These are phyloP conservation scores for Suillus cothurnatus DNA, from an alignment of 768 basidiomycete genomes.

Conservation along the genomic window DNA sequence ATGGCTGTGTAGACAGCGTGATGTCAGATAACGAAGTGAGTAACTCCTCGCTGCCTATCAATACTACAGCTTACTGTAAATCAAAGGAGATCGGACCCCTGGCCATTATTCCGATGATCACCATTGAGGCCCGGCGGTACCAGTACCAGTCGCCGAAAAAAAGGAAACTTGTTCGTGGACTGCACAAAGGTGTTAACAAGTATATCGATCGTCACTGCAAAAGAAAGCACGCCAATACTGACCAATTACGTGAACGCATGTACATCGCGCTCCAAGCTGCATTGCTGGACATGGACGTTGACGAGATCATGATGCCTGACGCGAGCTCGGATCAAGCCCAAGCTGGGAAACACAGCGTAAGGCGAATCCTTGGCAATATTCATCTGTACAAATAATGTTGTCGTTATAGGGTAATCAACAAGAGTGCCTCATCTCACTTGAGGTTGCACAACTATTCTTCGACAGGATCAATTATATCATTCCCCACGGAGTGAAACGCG, in stretches of 20 bases:
- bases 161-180: background rate
- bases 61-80: too few species aligned
- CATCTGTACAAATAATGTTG: background rate
- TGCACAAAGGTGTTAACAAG: background rate
- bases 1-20: too few species aligned
- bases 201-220: background rate
- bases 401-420: background rate
- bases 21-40: too few species aligned
- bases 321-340: background rate
- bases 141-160: background rate
- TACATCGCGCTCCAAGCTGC: too few species aligned
- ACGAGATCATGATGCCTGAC: too few species aligned
- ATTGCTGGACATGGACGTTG: too few species aligned
- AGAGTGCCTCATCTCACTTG: background rate
- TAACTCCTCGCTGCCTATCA: too few species aligned
- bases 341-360: background rate
- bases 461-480: background rate
- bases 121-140: too few species aligned
- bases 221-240: background rate
- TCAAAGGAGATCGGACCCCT: too few species aligned
- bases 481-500: too few species aligned
- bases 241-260: too few species aligned
- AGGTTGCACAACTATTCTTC: background rate
- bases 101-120: too few species aligned
- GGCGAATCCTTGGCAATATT: background rate